Percentiles rank a stretch among this genome's conserved stretches.
Evolutionary conservation across 306 rosid genomes (phyloP).

Genomic region (Canavalia ensiformis): DNA sequence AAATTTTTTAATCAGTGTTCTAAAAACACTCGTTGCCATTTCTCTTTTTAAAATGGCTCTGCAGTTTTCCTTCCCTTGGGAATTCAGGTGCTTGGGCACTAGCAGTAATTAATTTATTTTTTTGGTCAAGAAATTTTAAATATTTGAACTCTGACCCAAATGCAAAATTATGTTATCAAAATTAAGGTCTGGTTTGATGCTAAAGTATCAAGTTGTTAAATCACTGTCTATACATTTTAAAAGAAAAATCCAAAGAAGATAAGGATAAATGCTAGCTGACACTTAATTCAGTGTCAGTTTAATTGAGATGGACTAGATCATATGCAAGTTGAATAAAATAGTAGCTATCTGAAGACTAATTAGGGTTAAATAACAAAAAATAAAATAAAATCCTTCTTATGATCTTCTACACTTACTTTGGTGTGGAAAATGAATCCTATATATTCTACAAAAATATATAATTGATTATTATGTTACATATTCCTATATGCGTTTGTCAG

Average conservation of each 20-base stretch:
- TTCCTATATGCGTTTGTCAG: too few relatives aligned
- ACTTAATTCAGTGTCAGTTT: neutral
- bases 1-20: too few relatives aligned
- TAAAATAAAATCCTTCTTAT: neutral
- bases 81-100: too few relatives aligned
- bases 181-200: neutral
- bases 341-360: neutral
- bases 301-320: neutral
- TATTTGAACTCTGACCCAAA: neutral
- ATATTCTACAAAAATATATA: neutral
- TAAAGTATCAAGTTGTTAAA: neutral
- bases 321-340: conserved; percentile 3
- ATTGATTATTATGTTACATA: conserved; percentile 17
- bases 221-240: neutral
- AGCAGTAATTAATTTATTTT: neutral
- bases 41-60: neutral
- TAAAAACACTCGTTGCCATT: too few relatives aligned
- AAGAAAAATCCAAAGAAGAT: neutral
- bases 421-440: neutral
- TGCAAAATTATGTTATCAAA: neutral
- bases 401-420: neutral
- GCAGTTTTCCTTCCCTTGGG: neutral
- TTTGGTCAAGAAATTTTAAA: neutral
- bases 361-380: neutral
- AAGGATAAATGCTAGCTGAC: neutral